phyloP scores from a whole-genome alignment of 2,329 filamentous ascomycete species.

The Calonectria naviculata region DNA sequence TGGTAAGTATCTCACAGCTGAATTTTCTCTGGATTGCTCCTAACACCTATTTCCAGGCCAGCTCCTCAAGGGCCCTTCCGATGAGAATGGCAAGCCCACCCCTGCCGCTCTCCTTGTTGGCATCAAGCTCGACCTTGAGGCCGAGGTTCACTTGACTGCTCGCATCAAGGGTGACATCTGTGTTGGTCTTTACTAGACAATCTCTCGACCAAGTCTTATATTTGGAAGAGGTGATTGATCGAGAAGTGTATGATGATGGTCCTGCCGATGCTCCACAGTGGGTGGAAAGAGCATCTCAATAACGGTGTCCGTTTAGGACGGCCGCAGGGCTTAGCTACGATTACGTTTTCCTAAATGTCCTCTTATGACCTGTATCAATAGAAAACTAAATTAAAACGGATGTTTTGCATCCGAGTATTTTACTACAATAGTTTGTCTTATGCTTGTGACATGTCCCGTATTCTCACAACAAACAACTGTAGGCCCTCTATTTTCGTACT shows the following conservation, averaged over 20 bases:
- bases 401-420: background rate
- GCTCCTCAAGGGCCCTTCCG: slow-evolving; percentile 67
- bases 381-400: background rate
- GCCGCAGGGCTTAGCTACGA: background rate
- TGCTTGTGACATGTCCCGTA: background rate
- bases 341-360: background rate
- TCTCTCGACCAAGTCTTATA: background rate
- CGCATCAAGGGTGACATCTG: slow-evolving; percentile 70
- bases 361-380: background rate
- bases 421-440: background rate
- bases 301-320: background rate
- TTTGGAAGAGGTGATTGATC: slow-evolving; percentile 1
- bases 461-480: no score
- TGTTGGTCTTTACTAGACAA: slow-evolving; percentile 49
- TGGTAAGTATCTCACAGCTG: slow-evolving; percentile 34
- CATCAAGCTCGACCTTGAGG: slow-evolving; percentile 73
- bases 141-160: slow-evolving; percentile 71
- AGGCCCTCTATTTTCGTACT: no score
- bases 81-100: slow-evolving; percentile 68
- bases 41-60: slow-evolving; percentile 50
- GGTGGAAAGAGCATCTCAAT: slow-evolving; percentile 10
- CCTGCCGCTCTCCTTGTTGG: slow-evolving; percentile 68
- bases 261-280: slow-evolving; percentile 10
- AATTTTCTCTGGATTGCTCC: background rate
- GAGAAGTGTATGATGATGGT: background rate